These are phyloP conservation scores for Tuber brumale DNA, from an alignment of 495 filamentous ascomycete species.

Conservation along the genomic window DNA sequence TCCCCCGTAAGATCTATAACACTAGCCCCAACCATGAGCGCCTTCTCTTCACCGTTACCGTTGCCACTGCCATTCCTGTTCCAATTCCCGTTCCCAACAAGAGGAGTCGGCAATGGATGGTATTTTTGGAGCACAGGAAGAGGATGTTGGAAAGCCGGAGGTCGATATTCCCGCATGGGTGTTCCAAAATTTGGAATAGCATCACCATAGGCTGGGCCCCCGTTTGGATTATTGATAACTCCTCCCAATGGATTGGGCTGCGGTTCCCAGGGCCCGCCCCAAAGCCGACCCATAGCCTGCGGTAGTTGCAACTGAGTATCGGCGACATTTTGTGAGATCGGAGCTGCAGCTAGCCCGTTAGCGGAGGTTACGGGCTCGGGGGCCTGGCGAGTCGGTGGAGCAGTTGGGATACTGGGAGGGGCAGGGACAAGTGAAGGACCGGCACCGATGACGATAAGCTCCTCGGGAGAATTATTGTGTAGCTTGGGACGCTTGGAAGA, in stretches of 20 bases:
- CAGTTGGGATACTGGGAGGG: background rate
- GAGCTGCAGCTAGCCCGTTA: background rate
- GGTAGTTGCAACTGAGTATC: background rate
- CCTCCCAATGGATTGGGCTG: background rate
- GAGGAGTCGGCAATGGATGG: background rate
- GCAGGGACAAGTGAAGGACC: background rate
- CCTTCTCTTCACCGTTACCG: background rate
- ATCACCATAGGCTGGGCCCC: background rate
- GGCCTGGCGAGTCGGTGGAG: slow-evolving; percentile 7
- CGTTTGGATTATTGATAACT: background rate
- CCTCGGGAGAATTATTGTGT: slow-evolving; percentile 2
- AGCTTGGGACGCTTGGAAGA: slow-evolving; percentile 33
- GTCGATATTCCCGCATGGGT: background rate
- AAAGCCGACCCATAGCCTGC: background rate
- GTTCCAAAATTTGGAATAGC: background rate
- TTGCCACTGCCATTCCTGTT: background rate
- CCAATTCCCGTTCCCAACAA: background rate
- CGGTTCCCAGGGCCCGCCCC: background rate
- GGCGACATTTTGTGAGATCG: background rate
- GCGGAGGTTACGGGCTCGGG: slow-evolving; percentile 5
- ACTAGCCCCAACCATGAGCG: slow-evolving; percentile 9
- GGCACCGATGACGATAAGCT: background rate
- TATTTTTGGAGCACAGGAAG: background rate
- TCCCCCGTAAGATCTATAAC: slow-evolving; percentile 45
- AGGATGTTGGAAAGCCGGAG: background rate